Evolutionary conservation across 148 eudicot genomes (phyloP).

Genomic region (Rhododendron molle): DNA sequence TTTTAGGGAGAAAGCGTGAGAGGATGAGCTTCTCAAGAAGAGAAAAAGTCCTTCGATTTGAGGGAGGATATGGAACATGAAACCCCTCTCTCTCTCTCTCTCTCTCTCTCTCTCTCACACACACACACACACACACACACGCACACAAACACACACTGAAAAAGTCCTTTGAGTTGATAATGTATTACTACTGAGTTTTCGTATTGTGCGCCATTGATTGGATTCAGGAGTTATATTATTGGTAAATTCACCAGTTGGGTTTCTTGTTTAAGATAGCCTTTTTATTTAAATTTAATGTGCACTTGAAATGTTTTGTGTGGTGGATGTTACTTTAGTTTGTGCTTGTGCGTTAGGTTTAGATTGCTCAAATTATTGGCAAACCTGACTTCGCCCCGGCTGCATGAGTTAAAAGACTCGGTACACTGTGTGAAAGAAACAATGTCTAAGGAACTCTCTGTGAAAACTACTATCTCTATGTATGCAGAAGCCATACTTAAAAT

Average conservation of each 20-base stretch:
- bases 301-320: background rate
- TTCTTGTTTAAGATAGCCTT: background rate
- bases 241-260: background rate
- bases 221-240: background rate
- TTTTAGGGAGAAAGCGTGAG: no score
- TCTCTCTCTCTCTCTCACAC: no score
- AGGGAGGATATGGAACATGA: no score
- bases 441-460: no score
- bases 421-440: conserved; percentile 52
- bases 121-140: no score
- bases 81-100: no score
- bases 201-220: background rate
- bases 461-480: no score
- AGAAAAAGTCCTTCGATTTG: no score
- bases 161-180: no score
- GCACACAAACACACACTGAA: no score
- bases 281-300: background rate
- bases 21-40: no score
- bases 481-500: no score
- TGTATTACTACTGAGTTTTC: background rate
- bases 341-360: conserved; percentile 31
- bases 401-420: conserved; percentile 89
- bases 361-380: conserved; percentile 93
- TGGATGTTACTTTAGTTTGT: conserved; percentile 2
- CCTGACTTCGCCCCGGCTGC: conserved; percentile 96